Base-by-base conservation (phyloP, 1,284 basidiomycete genomes). In the Tausonia pullulans region DNA sequence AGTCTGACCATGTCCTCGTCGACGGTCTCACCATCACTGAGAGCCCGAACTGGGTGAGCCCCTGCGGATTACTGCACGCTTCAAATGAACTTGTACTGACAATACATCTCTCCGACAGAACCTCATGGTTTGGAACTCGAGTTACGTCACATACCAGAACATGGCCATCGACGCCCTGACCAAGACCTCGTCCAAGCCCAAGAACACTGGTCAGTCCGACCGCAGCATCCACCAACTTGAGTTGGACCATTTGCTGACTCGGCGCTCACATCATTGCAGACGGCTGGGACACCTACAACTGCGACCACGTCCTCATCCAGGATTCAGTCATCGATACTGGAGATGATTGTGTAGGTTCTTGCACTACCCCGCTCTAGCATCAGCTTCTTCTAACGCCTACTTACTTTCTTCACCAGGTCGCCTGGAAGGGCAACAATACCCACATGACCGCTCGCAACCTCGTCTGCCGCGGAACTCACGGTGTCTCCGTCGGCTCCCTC, bases 381-480 rank as follows among this genome's bases (percentile, higher is more conserved):
- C 27, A 27, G 27, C 27, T 27, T 27, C 27, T 27, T 27, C 27
- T 27, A 27, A 27, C 27, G 27, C 27, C 27, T 27, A 27, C 1
- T 27, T 27, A 27, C 27, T 27, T 27, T 27, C 27, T 27, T 27
- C 27, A 27, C 27, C 1, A 27, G 27, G 27, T 67, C 60, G 55
- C 63, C 5, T 65, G 60, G 61, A 67, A 67, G n/a, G 52, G 58
- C 14, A 65, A 65, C 27, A 61, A 60, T 14, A 65, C 63, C 14
- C 61, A 65, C 40, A 55, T 67, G 40, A 60, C 61, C 5, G 63
- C 62, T 5, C 48, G 58, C 43, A 62, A 67, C 53, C 46, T 64
- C 16, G 61, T 61, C 51, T 67, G 66, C 63, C 56, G 65, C 45
- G 64, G 64, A 13, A 61, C 63, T 9, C 66, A 67, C 41, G 66